Percentiles rank a stretch among this genome's conserved stretches.
Conservation (phyloP, 1,284 basidiomycete species). For the Sanghuangporus sanghuang region DNA sequence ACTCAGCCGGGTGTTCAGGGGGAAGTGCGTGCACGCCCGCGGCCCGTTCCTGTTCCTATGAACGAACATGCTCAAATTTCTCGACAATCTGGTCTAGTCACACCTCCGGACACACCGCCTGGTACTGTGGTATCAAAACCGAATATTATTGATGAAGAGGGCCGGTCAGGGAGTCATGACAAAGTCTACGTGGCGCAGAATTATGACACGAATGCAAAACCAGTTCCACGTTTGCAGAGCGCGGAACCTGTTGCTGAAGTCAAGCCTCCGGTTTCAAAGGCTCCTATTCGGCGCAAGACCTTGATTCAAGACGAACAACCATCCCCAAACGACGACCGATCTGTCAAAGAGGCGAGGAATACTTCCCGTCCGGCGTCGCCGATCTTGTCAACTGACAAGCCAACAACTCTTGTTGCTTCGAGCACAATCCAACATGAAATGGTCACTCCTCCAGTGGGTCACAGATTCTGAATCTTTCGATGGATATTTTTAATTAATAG, state of each 20-base stretch:
- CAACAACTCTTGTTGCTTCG: not conserved
- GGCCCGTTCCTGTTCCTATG: not conserved
- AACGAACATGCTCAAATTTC: not conserved
- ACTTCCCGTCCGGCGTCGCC: not conserved
- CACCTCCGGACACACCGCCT: conserved; percentile 14
- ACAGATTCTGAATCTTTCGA: not conserved
- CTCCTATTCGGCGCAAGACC: not conserved
- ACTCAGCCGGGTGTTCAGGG: not conserved
- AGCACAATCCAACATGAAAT: not conserved
- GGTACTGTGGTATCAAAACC: not conserved
- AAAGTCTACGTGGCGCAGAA: not conserved
- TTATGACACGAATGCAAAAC: not conserved
- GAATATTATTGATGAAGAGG: not conserved
- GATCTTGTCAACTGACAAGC: not conserved
- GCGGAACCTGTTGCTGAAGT: not conserved
- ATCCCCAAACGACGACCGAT: not conserved
- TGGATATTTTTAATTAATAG: not conserved
- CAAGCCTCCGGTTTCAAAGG: not conserved
- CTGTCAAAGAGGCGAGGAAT: not conserved
- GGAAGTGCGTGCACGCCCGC: not conserved
- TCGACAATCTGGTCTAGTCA: conserved; percentile 3
- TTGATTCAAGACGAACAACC: not conserved
- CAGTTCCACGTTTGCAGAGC: not conserved
- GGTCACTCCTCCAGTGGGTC: conserved; percentile 1
- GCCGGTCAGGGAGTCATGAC: not conserved